Evolutionary conservation across 352 stramenopile genomes (phyloP).

Genomic region (Thalassiosira livingstoniorum): DNA sequence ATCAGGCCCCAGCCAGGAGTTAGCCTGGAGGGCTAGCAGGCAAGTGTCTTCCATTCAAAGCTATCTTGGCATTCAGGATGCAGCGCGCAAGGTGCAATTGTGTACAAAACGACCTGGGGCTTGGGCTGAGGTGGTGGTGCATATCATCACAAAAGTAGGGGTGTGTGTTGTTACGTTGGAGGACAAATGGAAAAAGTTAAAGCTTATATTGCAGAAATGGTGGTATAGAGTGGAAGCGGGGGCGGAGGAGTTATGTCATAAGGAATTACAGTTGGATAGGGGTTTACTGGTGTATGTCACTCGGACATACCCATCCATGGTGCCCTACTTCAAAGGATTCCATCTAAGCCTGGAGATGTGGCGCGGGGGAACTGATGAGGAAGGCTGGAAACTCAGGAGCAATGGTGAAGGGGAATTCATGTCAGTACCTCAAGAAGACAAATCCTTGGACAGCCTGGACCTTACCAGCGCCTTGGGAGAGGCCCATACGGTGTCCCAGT

Average conservation of each 20-base stretch:
- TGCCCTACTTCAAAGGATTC: conserved; percentile 67
- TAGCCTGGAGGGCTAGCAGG: conserved; percentile 23
- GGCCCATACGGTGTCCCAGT: no score
- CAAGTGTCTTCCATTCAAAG: conserved; percentile 3
- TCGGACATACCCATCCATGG: conserved; percentile 42
- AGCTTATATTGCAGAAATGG: conserved; percentile 21
- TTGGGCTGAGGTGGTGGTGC: conserved; percentile 60
- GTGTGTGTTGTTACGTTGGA: conserved; percentile 45
- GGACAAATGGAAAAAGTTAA: conserved; percentile 65
- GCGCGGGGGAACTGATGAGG: conserved; percentile 36
- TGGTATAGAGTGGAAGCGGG: not conserved
- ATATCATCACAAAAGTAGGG: conserved; percentile 27
- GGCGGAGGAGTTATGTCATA: conserved; percentile 24
- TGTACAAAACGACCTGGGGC: conserved; percentile 46
- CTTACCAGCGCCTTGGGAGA: no score
- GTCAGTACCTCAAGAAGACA: no score
- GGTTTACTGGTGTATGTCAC: conserved; percentile 65
- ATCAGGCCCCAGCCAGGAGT: not conserved
- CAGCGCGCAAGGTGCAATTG: conserved; percentile 51
- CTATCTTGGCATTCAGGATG: conserved; percentile 58
- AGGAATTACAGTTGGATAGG: conserved; percentile 41
- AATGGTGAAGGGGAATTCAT: no score
- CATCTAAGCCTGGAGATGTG: conserved; percentile 61
- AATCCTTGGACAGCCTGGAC: no score
- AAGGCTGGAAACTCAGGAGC: conserved; percentile 62